Conservation (phyloP, 2,329 filamentous ascomycete species). For the Colletotrichum echinochloae region DNA sequence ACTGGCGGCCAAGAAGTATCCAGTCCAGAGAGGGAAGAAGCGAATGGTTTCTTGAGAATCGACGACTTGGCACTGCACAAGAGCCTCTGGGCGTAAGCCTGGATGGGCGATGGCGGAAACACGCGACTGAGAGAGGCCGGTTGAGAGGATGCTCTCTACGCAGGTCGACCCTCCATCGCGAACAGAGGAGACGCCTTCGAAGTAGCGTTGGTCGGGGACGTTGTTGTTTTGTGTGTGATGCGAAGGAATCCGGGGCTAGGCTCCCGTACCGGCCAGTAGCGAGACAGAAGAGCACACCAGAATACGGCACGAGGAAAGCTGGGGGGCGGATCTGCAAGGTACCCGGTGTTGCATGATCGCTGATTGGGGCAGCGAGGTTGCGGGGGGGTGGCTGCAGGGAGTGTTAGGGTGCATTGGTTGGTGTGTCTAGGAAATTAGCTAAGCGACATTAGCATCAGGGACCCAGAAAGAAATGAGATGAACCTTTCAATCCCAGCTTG, state of each 20-base stretch:
- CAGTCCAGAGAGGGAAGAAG: slow-evolving; percentile 7
- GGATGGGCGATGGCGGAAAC: neutral
- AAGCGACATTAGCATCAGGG: slow-evolving; percentile 41
- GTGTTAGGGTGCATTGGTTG: neutral
- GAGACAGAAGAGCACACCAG: slow-evolving; percentile 2
- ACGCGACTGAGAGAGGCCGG: slow-evolving; percentile 22
- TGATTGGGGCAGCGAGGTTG: slow-evolving; percentile 32
- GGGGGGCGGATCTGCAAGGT: slow-evolving; percentile 37
- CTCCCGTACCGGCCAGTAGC: slow-evolving; percentile 10
- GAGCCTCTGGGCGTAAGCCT: neutral
- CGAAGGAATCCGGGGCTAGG: slow-evolving; percentile 7
- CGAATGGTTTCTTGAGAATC: neutral
- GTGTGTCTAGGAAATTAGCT: slow-evolving; percentile 42
- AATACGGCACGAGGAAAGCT: slow-evolving; percentile 4
- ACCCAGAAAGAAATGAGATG: slow-evolving; percentile 38
- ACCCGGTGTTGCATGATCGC: slow-evolving; percentile 21
- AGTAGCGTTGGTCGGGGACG: neutral
- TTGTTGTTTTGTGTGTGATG: slow-evolving; percentile 7
- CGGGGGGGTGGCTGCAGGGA: slow-evolving; percentile 15
- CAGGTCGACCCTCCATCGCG: neutral
- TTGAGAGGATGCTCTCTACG: neutral
- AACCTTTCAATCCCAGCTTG: slow-evolving; percentile 12
- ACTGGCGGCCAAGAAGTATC: slow-evolving; percentile 30
- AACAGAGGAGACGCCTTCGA: neutral
- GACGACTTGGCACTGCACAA: slow-evolving; percentile 14